These are phyloP conservation scores for Populus pruinosa DNA, from an alignment of 345 rosid species.

Conservation along the genomic window DNA sequence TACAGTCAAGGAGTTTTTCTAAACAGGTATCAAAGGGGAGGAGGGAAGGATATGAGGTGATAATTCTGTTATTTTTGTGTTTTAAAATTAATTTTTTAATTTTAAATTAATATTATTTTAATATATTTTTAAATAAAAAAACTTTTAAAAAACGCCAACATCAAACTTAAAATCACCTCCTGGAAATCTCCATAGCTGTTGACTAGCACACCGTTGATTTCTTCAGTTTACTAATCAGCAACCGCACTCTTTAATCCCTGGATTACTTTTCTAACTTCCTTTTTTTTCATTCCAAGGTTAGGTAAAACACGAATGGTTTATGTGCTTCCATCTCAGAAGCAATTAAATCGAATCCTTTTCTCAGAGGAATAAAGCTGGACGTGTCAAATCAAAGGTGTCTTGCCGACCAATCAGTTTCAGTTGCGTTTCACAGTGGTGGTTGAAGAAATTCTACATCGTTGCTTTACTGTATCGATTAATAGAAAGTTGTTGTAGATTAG, in stretches of 20 bases:
- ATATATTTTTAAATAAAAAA: too few relatives aligned
- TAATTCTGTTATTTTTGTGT: too few relatives aligned
- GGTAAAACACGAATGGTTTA: neutral
- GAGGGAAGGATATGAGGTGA: too few relatives aligned
- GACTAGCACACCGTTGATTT: neutral
- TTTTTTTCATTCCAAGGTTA: neutral
- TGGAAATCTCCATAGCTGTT: too few relatives aligned
- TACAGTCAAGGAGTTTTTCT: too few relatives aligned
- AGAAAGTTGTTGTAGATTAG: neutral
- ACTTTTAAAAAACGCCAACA: rapidly evolving
- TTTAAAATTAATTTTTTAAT: too few relatives aligned
- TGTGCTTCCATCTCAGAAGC: neutral
- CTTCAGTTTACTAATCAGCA: neutral
- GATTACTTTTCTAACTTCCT: too few relatives aligned
- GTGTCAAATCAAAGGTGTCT: neutral
- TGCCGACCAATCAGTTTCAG: neutral
- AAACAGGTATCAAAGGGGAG: too few relatives aligned
- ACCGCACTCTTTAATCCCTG: neutral
- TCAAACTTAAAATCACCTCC: too few relatives aligned
- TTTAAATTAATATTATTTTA: too few relatives aligned
- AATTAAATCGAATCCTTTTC: neutral
- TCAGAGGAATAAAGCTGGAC: neutral
- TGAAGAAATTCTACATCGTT: neutral
- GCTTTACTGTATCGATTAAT: neutral
- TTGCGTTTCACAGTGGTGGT: neutral